Evolutionary conservation across 306 rosid genomes (phyloP), one percentile per base, ranked within the genome.

Genomic region (Adenanthera pavonina): DNA sequence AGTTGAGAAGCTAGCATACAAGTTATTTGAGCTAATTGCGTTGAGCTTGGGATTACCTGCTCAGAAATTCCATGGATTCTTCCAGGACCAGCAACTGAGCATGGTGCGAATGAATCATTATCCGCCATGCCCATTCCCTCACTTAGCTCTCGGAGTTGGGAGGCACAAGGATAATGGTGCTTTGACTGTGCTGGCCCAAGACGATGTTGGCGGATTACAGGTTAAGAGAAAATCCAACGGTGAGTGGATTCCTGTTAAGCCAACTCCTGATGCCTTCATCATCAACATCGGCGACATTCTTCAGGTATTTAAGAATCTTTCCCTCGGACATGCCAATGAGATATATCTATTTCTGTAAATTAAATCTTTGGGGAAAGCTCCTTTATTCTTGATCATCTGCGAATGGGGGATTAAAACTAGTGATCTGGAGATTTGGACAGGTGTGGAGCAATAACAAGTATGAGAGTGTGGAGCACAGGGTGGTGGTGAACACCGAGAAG

Each of bases 401-500:
- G 30, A 41, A 41, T 3, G 46, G 46, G 7, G 46, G 46, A 41
- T 59, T 0, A 25, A 13, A 20, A 30, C 13, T 1, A 20, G 8
- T 59, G 36, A 20, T 8, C 3, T 25, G 38, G 65, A 17, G 49
- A 67, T n/a, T 30, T 16, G 52, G 19, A 54, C 87, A 93, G 98
- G 97, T 90, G 46, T 94, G 97, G 97, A 92, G 90, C 81, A 92
- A 91, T 82, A 91, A 87, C 14, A 85, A 20, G 7, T 92, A 89
- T 74, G 89, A 91, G 66, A 92, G 95, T 72, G 90, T 83, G 54
- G 95, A 91, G 51, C 97, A 93, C 59, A 90, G 92, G 65, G 95
- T 73, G 65, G 51, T 83, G 74, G 88, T 91, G 44, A 90, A 92
- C 86, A 56, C 86, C 1, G 82, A 83, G 67, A 88, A 47, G 79